These are phyloP conservation scores for Pythium dissotocum DNA, from an alignment of 352 stramenopile species.

Conservation along the genomic window DNA sequence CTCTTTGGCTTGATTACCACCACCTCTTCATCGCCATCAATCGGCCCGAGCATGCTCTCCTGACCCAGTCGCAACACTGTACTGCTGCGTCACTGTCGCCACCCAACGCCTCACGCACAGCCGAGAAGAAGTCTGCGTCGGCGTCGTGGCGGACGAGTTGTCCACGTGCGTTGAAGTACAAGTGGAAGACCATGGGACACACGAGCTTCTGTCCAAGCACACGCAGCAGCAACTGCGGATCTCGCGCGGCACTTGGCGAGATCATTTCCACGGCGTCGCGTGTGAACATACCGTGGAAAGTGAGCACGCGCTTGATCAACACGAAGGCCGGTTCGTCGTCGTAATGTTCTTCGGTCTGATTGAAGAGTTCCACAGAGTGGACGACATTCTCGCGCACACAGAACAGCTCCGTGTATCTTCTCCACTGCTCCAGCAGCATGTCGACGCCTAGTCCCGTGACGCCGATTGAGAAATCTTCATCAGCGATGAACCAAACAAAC, in stretches of 20 bases:
- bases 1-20: too few species aligned
- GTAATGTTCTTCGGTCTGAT: too few species aligned
- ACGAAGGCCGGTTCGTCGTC: too few species aligned
- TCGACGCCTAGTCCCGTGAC: too few species aligned
- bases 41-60: constrained; percentile 17
- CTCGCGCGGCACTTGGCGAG: constrained; percentile 13
- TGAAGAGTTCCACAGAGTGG: too few species aligned
- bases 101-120: constrained; percentile 29
- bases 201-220: constrained; percentile 14
- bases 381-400: too few species aligned
- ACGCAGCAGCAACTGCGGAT: constrained; percentile 8
- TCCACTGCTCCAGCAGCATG: too few species aligned
- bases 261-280: neutral
- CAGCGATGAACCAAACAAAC: too few species aligned
- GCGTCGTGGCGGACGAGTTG: constrained; percentile 37
- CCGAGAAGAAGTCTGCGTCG: constrained; percentile 40
- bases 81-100: constrained; percentile 11
- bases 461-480: too few species aligned
- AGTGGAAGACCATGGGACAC: constrained; percentile 33
- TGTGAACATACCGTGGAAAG: too few species aligned
- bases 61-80: constrained; percentile 6
- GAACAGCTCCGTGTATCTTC: too few species aligned
- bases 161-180: constrained; percentile 31
- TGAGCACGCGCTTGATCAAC: too few species aligned
- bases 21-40: neutral